A percentile compares a stretch with the other conserved stretches of the same genome.
Evolutionary conservation across 805 yeast genomes (phyloP).

Genomic region (Priceomyces melissophilus): DNA sequence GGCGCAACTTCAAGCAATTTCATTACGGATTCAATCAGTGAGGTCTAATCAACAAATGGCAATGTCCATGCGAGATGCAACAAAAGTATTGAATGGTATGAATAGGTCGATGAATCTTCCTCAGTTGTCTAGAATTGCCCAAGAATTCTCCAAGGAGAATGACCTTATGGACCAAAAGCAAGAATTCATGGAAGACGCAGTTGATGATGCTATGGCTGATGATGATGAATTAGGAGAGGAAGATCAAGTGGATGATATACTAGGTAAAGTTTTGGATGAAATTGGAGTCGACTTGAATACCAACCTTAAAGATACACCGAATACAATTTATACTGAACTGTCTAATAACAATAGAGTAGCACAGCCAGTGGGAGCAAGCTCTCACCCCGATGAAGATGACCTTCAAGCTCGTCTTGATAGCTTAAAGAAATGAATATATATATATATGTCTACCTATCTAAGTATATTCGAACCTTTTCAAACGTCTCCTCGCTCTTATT

Average conservation of each 20-base stretch:
- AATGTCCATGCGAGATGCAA: conserved; percentile 90
- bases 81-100: conserved; percentile 79
- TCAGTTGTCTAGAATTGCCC: conserved; percentile 81
- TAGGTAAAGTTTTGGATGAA: conserved; percentile 89
- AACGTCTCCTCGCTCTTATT: conserved; percentile 2
- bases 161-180: conserved; percentile 98
- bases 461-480: no score
- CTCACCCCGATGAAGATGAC: conserved; percentile 62
- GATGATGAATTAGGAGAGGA: conserved; percentile 67
- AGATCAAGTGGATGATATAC: conserved; percentile 88
- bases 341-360: conserved; percentile 44
- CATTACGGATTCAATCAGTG: conserved; percentile 87
- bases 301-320: conserved; percentile 46
- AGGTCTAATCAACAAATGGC: conserved; percentile 95
- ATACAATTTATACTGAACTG: conserved; percentile 30
- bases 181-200: conserved; percentile 97
- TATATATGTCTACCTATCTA: background rate
- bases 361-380: conserved; percentile 48
- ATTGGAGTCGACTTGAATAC: conserved; percentile 82
- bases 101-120: conserved; percentile 89
- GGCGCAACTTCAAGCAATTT: conserved; percentile 93
- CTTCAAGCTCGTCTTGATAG: conserved; percentile 85
- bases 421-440: conserved; percentile 50
- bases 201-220: conserved; percentile 89
- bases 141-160: conserved; percentile 91